A percentile compares a stretch with the other conserved stretches of the same genome.
These are phyloP conservation scores for Claviceps sp. DNA, from an alignment of 2,329 filamentous ascomycete genomes.

Conservation along the genomic window DNA sequence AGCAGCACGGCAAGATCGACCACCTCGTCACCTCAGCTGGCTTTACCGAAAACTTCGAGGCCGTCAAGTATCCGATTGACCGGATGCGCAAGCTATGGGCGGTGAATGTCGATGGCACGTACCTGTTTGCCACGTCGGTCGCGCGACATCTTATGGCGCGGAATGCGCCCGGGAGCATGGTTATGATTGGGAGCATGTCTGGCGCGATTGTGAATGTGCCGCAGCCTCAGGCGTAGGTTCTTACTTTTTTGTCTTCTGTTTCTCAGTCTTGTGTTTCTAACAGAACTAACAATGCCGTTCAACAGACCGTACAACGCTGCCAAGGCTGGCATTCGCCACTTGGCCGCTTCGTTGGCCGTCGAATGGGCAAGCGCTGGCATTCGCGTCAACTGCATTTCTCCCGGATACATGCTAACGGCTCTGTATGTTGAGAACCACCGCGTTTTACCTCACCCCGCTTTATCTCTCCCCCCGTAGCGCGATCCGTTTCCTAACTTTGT, in stretches of 20 bases:
- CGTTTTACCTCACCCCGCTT: too few relatives aligned
- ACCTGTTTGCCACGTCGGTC: constrained; percentile 71
- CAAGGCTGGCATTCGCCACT: constrained; percentile 82
- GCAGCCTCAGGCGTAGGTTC: constrained; percentile 66
- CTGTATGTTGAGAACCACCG: constrained; percentile 44
- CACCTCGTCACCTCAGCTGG: constrained; percentile 91
- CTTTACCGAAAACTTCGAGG: constrained; percentile 92
- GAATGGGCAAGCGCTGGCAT: constrained; percentile 87
- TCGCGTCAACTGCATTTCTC: constrained; percentile 87
- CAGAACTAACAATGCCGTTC: neutral
- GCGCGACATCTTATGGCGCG: constrained; percentile 82
- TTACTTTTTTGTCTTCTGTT: too few relatives aligned
- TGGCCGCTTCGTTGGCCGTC: constrained; percentile 77
- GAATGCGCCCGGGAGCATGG: constrained; percentile 68
- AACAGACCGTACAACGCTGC: constrained; percentile 72
- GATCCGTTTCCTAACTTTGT: too few relatives aligned
- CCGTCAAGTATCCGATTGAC: constrained; percentile 79
- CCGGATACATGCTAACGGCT: constrained; percentile 92
- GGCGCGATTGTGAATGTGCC: constrained; percentile 89
- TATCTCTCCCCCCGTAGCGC: neutral
- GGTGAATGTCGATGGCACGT: constrained; percentile 87
- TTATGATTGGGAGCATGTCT: constrained; percentile 93
- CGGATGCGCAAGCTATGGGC: constrained; percentile 88
- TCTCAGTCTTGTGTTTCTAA: too few relatives aligned
- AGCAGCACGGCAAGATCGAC: constrained; percentile 66